Base-by-base conservation (phyloP, 169 alveolate genomes). In the Eimeria tenella region DNA sequence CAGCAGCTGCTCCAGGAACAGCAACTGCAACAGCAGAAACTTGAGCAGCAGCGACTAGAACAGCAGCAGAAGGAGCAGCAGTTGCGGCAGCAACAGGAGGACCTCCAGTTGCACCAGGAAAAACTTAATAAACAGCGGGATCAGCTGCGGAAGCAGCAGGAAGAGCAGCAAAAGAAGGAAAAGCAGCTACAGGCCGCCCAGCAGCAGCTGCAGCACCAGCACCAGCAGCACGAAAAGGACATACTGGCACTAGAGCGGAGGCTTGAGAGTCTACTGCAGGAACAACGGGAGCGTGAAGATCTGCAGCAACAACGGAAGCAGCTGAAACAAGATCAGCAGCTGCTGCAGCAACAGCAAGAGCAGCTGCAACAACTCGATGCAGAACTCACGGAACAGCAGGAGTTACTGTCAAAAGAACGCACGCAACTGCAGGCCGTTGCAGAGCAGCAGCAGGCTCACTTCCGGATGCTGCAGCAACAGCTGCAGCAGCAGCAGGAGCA, bases 401-500 rank as follows among this genome's bases (percentile, higher is more conserved):
- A 56, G 89, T 73, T 53, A 17, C 74, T 81, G n/a, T 21, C 89
- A 13, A 81, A 63, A 52, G 89, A 81, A 63, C 89, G 89, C 74
- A 81, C 55, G 89, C 89, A 81, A 71, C 89, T 81, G 70, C 70
- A 81, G 74, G 89, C 58, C 65, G 89, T 81, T 23, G 89, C 73
- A 8, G 89, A 53, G 74, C 89, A 81, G 89, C 89, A 81, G 89
- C 89, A 81, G 55, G 89, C 52, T 0, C 89, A 81, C 70, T 81
- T 81, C 89, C 50, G 52, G 23, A 56, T 81, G 89, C 70, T 81
- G 73, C 89, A 81, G 89, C 89, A 81, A 23, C 89, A 81, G 73
- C 74, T 81, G 89, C 89, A 81, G 74, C 70, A 81, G 89, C 89
- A 81, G 89, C 89, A 81, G 50, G 74, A 81, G 89, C 89, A 81